Base-by-base conservation (phyloP, 2,329 filamentous ascomycete genomes). In the Xylaria polymorpha region DNA sequence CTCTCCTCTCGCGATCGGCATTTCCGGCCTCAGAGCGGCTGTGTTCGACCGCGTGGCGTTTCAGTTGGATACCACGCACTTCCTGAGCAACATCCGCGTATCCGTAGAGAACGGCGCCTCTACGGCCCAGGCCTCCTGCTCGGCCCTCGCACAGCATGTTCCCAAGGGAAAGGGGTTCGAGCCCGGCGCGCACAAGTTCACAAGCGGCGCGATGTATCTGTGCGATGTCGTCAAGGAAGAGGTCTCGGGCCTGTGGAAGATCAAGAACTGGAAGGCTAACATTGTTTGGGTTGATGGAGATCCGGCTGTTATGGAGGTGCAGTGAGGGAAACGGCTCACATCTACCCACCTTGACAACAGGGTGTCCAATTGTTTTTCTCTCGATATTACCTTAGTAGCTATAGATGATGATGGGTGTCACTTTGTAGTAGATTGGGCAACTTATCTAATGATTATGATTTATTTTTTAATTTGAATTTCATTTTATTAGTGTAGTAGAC, bases 151-250 rank as follows among this genome's bases (percentile, higher is more conserved):
- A 32, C 63, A 61, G 25, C 63, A 66, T 46, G 43, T 44, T 55
- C 55, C 56, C n/a, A 35, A 41, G n/a, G 63, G 56, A 4, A 51
- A 61, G 44, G 63, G 56, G 1, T 46, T 37, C 12, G 48, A 59
- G 35, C 22, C 44, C 1, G 48, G 56, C 3, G 15, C 43, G n/a
- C 25, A 50, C 12, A 59, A 18, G 46, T 61, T 43, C 63, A 35
- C n/a, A 9, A 22, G 14, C 14, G 62, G 62, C 6, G 53, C 29
- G 1, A 39, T 64, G 53, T 59, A 64, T 41, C 10, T 51, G 32
- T 58, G 51, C 10, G 62, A 64, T 59, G 32, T 59, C 6, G 53
- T 64, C 20, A 64, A 64, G 51, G 41, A 58, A 32, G 62, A 55
- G 15, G 29, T 8, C 29, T 51, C 46, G 4, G 44, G 46, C 18